A percentile compares a stretch with the other conserved stretches of the same genome.
Conservation (phyloP, 176 grass and related monocot species). For the Raddia distichophylla region DNA sequence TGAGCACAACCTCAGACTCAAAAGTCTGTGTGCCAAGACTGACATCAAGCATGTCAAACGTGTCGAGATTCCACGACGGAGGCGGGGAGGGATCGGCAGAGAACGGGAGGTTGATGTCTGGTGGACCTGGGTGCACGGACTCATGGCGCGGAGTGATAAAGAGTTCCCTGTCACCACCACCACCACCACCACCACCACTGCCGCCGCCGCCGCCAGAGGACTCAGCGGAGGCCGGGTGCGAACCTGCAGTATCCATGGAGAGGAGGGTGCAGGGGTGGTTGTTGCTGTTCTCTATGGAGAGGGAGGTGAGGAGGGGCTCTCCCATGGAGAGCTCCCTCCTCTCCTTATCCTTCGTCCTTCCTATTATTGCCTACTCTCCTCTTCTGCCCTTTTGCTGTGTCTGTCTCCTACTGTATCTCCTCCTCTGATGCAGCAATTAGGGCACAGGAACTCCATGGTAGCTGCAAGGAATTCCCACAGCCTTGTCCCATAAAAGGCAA, state of each 20-base stretch:
- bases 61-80: slow-evolving; percentile 39
- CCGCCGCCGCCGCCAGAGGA: background rate
- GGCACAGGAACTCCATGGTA: slow-evolving; percentile 8
- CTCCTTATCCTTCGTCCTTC: slow-evolving; percentile 56
- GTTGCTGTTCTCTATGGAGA: slow-evolving; percentile 72
- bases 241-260: slow-evolving; percentile 65
- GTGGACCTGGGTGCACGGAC: slow-evolving; percentile 38
- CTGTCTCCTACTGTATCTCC: slow-evolving; percentile 17
- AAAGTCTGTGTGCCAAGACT: slow-evolving; percentile 55
- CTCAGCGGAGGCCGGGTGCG: slow-evolving; percentile 21
- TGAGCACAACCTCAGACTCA: slow-evolving; percentile 58
- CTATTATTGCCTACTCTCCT: slow-evolving; percentile 30
- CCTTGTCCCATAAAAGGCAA: background rate
- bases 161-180: slow-evolving; percentile 43
- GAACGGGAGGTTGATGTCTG: slow-evolving; percentile 70
- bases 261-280: slow-evolving; percentile 69
- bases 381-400: background rate
- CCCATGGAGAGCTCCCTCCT: slow-evolving; percentile 64
- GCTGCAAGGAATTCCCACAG: background rate
- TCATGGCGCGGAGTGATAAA: slow-evolving; percentile 48
- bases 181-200: slow-evolving; percentile 24
- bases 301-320: slow-evolving; percentile 64
- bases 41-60: slow-evolving; percentile 61
- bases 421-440: slow-evolving; percentile 1
- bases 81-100: slow-evolving; percentile 53